These are phyloP conservation scores for Raffaelea ambrosiae DNA, from an alignment of 2,329 filamentous ascomycete genomes.

Conservation along the genomic window DNA sequence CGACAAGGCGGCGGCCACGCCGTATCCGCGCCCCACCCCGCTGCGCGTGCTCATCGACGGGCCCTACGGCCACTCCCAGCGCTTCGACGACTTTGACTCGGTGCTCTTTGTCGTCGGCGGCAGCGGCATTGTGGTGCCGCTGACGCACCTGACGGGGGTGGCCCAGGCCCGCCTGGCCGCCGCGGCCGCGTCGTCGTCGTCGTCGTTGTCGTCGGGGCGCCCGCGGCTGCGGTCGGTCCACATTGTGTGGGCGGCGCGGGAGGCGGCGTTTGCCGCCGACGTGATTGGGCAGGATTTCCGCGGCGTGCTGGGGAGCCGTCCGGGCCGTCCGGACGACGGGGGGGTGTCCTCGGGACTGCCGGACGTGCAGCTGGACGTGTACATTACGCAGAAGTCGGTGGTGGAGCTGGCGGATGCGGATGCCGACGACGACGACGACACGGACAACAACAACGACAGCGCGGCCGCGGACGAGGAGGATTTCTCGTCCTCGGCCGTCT, in stretches of 20 bases:
- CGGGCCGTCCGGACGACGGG: no score
- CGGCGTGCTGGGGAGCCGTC: background rate
- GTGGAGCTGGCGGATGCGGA: background rate
- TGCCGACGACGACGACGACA: background rate
- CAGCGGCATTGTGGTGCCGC: constrained; percentile 13
- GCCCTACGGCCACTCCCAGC: constrained; percentile 10
- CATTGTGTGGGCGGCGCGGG: constrained; percentile 14
- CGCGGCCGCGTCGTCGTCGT: background rate
- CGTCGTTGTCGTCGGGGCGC: no score
- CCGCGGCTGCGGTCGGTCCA: constrained; percentile 4
- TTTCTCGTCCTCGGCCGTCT: no score
- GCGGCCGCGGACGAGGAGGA: background rate
- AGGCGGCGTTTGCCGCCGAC: constrained; percentile 8
- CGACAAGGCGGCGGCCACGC: constrained; percentile 7
- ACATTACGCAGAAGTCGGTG: constrained; percentile 6
- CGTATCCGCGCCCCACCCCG: background rate
- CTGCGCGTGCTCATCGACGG: constrained; percentile 13
- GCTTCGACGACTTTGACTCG: constrained; percentile 5
- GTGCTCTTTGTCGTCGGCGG: constrained; percentile 13
- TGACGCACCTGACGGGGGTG: constrained; percentile 11
- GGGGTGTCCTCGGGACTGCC: no score
- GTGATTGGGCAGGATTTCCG: constrained; percentile 7
- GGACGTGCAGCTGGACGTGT: constrained; percentile 9
- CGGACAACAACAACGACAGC: background rate
- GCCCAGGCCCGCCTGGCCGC: background rate